These are phyloP conservation scores for Aspergillus sp. DNA, from an alignment of 2,329 filamentous ascomycete species.

Conservation along the genomic window DNA sequence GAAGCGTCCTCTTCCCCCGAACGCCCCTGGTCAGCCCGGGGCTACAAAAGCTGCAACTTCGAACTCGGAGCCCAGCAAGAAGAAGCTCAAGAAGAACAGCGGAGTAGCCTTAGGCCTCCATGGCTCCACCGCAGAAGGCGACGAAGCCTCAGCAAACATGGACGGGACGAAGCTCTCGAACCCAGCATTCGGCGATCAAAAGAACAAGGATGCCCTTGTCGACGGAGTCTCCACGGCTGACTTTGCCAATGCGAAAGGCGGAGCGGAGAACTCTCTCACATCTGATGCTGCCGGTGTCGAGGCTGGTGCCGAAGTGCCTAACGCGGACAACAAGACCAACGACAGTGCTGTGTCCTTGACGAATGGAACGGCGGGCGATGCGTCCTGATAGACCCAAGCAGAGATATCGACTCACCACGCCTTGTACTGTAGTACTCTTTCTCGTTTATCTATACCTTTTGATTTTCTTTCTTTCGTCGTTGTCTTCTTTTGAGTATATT, in stretches of 20 bases:
- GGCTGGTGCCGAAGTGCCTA: conserved; percentile 5
- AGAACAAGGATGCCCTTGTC: conserved; percentile 28
- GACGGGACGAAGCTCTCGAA: conserved; percentile 13
- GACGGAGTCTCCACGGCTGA: conserved; percentile 14
- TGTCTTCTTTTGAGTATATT: background rate
- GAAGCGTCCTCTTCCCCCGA: conserved; percentile 37
- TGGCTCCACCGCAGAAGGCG: conserved; percentile 23
- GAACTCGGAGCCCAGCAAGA: conserved; percentile 37
- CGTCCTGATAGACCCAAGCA: conserved; percentile 24
- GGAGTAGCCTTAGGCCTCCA: conserved; percentile 28
- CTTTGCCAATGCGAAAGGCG: conserved; percentile 12
- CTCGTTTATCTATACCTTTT: background rate
- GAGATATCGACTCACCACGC: background rate
- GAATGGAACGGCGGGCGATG: conserved; percentile 60
- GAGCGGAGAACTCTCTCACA: conserved; percentile 10
- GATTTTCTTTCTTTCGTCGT: background rate
- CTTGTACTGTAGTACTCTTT: conserved; percentile 2
- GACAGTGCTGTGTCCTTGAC: conserved; percentile 38
- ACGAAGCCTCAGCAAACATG: conserved; percentile 21
- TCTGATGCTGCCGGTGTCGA: conserved; percentile 15
- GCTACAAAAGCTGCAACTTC: conserved; percentile 24
- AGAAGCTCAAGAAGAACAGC: conserved; percentile 42
- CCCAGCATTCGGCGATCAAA: conserved; percentile 42
- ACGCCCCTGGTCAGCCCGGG: conserved; percentile 18
- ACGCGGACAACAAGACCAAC: conserved; percentile 28